phyloP scores from a whole-genome alignment of 495 filamentous ascomycete genomes.

The Tuber umbilicatum region DNA sequence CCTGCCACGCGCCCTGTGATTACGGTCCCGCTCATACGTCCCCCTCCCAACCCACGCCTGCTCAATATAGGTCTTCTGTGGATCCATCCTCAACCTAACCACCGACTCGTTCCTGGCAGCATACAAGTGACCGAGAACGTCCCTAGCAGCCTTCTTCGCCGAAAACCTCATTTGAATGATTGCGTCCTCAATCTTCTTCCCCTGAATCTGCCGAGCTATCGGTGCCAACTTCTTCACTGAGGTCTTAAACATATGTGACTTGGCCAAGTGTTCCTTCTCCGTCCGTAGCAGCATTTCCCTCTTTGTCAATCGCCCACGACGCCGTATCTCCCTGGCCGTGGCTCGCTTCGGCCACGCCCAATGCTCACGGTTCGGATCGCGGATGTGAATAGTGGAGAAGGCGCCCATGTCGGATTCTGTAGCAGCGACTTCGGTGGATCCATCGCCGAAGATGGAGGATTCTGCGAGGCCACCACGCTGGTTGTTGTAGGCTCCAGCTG shows the following conservation, averaged over 20 bases:
- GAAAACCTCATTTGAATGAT: slow-evolving; percentile 92
- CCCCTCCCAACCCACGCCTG: slow-evolving; percentile 88
- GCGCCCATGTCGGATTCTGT: slow-evolving; percentile 42
- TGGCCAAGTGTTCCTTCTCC: slow-evolving; percentile 61
- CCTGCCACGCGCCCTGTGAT: slow-evolving; percentile 64
- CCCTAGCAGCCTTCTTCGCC: slow-evolving; percentile 83
- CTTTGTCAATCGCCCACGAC: slow-evolving; percentile 60
- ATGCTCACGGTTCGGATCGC: slow-evolving; percentile 32
- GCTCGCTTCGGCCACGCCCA: slow-evolving; percentile 38
- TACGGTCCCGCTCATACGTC: slow-evolving; percentile 49
- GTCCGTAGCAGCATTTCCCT: slow-evolving; percentile 59
- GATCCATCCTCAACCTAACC: slow-evolving; percentile 75
- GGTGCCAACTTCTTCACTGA: slow-evolving; percentile 80
- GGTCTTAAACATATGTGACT: slow-evolving; percentile 65
- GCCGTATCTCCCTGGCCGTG: slow-evolving; percentile 53
- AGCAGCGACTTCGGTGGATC: slow-evolving; percentile 43
- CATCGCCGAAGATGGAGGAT: slow-evolving; percentile 59
- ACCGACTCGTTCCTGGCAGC: slow-evolving; percentile 70
- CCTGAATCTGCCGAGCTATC: slow-evolving; percentile 76
- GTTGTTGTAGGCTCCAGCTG: background rate
- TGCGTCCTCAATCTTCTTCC: slow-evolving; percentile 86
- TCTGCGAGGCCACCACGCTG: slow-evolving; percentile 37
- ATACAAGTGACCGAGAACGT: slow-evolving; percentile 69
- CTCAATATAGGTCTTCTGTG: slow-evolving; percentile 71
- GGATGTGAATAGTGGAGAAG: slow-evolving; percentile 16